Evolutionary conservation across 2,329 filamentous ascomycete species (phyloP).

Genomic region (Paraphaeosphaeria minitans): DNA sequence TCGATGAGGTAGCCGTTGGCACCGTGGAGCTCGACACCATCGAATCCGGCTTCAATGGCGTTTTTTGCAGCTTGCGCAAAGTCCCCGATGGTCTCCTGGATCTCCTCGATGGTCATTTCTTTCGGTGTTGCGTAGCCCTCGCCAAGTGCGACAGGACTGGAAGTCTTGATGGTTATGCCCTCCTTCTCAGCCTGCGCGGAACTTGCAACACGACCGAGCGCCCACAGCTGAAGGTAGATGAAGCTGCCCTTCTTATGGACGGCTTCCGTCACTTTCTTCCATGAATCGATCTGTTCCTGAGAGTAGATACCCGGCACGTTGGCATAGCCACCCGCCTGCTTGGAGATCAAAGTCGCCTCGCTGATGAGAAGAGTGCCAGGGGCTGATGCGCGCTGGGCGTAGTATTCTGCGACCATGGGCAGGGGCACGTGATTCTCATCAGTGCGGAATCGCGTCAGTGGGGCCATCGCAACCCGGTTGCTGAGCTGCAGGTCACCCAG

Average conservation of each 20-base stretch:
- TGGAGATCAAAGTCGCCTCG: slow-evolving; percentile 61
- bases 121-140: slow-evolving; percentile 53
- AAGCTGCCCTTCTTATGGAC: slow-evolving; percentile 67
- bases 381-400: slow-evolving; percentile 58
- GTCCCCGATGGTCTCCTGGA: slow-evolving; percentile 44
- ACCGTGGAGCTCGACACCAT: slow-evolving; percentile 63
- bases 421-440: slow-evolving; percentile 55
- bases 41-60: slow-evolving; percentile 60
- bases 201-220: slow-evolving; percentile 61
- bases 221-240: slow-evolving; percentile 68
- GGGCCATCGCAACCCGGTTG: slow-evolving; percentile 44
- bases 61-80: slow-evolving; percentile 53
- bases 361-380: slow-evolving; percentile 64
- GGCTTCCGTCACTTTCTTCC: slow-evolving; percentile 65
- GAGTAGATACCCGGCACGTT: slow-evolving; percentile 65
- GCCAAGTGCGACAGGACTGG: slow-evolving; percentile 37
- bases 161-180: slow-evolving; percentile 39
- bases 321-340: slow-evolving; percentile 53
- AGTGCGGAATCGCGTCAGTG: slow-evolving; percentile 49
- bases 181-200: slow-evolving; percentile 43
- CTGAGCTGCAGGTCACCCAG: slow-evolving; percentile 41
- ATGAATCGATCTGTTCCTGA: slow-evolving; percentile 55
- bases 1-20: slow-evolving; percentile 72
- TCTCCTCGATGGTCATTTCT: slow-evolving; percentile 48
- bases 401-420: slow-evolving; percentile 56